phyloP scores from a whole-genome alignment of 805 yeast genomes.

The Candida parachauliodes region DNA sequence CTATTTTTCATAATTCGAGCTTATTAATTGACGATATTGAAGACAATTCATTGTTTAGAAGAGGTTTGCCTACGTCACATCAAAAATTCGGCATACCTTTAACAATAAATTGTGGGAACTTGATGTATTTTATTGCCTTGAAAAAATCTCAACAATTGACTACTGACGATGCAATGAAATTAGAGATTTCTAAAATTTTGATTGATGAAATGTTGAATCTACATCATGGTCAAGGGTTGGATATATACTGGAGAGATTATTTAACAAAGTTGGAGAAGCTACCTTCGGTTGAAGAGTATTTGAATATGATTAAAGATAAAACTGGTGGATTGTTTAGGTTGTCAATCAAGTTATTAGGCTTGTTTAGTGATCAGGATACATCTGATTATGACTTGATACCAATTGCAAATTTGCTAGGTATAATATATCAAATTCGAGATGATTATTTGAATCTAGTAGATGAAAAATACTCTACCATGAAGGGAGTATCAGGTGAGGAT shows the following conservation, averaged over 20 bases:
- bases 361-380: constrained; percentile 5
- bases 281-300: constrained; percentile 46
- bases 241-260: constrained; percentile 80
- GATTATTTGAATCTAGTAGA: constrained; percentile 72
- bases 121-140: constrained; percentile 75
- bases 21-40: constrained; percentile 79
- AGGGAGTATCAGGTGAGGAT: constrained; percentile 71
- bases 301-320: constrained; percentile 76
- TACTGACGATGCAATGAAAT: constrained; percentile 16
- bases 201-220: constrained; percentile 74
- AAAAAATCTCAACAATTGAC: constrained; percentile 33
- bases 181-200: constrained; percentile 39
- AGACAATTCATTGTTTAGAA: constrained; percentile 63
- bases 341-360: constrained; percentile 61
- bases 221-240: constrained; percentile 89
- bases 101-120: constrained; percentile 79
- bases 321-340: constrained; percentile 88
- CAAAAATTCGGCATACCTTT: constrained; percentile 70
- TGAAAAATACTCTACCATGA: constrained; percentile 54
- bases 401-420: constrained; percentile 73
- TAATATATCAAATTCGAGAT: constrained; percentile 81
- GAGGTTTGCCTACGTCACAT: constrained; percentile 83
- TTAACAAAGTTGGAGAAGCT: constrained; percentile 14
- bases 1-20: constrained; percentile 33
- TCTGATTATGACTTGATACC: constrained; percentile 28